These are phyloP conservation scores for Suillus brevipes DNA, from an alignment of 768 basidiomycete species.

Conservation along the genomic window DNA sequence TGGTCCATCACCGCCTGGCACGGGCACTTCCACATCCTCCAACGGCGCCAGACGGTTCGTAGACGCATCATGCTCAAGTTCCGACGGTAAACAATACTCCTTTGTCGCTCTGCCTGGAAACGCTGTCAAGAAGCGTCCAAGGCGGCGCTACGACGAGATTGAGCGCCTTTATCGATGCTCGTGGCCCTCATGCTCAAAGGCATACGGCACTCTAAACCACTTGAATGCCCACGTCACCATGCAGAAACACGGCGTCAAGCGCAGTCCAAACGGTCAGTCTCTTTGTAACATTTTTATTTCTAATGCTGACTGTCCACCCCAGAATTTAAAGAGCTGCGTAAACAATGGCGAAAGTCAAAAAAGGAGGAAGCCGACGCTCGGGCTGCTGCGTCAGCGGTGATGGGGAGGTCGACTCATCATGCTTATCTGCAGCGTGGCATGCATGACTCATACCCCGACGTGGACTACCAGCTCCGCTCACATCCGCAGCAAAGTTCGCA, in stretches of 20 bases:
- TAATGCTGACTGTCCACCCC: conserved; percentile 25
- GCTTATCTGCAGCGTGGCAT: conserved; percentile 37
- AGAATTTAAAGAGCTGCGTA: conserved; percentile 99
- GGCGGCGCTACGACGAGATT: conserved; percentile 90
- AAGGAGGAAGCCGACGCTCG: conserved; percentile 58
- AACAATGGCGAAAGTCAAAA: conserved; percentile 93
- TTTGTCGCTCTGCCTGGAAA: conserved; percentile 83
- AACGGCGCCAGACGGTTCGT: conserved; percentile 29
- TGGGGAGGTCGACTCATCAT: conserved; percentile 13
- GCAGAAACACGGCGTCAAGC: conserved; percentile 93
- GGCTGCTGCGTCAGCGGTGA: conserved; percentile 19
- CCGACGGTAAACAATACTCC: conserved; percentile 71
- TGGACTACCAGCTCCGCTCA: conserved; percentile 20
- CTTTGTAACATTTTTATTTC: no score
- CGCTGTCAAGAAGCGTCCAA: conserved; percentile 79
- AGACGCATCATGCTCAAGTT: conserved; percentile 30
- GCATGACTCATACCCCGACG: conserved; percentile 27
- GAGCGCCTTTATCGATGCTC: conserved; percentile 91
- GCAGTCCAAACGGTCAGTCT: conserved; percentile 82
- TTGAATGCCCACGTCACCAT: conserved; percentile 98
- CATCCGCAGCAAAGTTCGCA: conserved; percentile 30
- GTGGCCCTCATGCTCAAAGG: conserved; percentile 74
- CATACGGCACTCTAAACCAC: conserved; percentile 95
- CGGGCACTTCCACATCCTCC: conserved; percentile 60
- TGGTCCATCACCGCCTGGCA: conserved; percentile 62